phyloP scores from a whole-genome alignment of 345 rosid species.

The Rhizophora mangle region DNA sequence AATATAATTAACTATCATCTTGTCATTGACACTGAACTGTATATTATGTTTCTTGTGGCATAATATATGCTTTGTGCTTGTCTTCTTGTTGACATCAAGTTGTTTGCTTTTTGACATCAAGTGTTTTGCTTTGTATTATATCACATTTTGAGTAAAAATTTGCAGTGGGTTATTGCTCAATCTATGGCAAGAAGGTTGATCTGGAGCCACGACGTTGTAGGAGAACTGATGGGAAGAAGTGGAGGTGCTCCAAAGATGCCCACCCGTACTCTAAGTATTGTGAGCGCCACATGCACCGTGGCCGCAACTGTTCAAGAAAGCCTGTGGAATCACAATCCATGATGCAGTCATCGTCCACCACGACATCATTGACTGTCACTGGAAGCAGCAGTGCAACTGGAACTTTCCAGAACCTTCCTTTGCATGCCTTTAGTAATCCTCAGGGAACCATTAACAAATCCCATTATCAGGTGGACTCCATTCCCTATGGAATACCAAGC shows the following conservation, averaged over 20 bases:
- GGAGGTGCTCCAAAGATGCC: slow-evolving; percentile 48
- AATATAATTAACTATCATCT: not conserved
- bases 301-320: slow-evolving; percentile 99
- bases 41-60: slow-evolving; percentile 3
- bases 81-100: slow-evolving; percentile 5
- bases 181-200: slow-evolving; percentile 45
- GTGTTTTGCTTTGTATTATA: slow-evolving; percentile 1
- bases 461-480: slow-evolving; percentile 39
- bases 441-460: slow-evolving; percentile 36
- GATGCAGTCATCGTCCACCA: slow-evolving; percentile 42
- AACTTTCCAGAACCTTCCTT: slow-evolving; percentile 40
- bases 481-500: slow-evolving; percentile 49
- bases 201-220: slow-evolving; percentile 35
- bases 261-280: slow-evolving; percentile 78
- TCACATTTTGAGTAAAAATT: slow-evolving; percentile 14
- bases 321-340: slow-evolving; percentile 88
- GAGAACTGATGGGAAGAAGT: slow-evolving; percentile 37
- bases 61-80: not conserved
- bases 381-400: slow-evolving; percentile 35
- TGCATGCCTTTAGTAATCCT: slow-evolving; percentile 32
- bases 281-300: slow-evolving; percentile 99
- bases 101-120: slow-evolving; percentile 1
- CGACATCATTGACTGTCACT: slow-evolving; percentile 40
- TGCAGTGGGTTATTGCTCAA: slow-evolving; percentile 52
- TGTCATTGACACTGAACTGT: slow-evolving; percentile 6